Evolutionary conservation across 2,329 filamentous ascomycete species (phyloP).

Genomic region (Dothideomycetes sp.): DNA sequence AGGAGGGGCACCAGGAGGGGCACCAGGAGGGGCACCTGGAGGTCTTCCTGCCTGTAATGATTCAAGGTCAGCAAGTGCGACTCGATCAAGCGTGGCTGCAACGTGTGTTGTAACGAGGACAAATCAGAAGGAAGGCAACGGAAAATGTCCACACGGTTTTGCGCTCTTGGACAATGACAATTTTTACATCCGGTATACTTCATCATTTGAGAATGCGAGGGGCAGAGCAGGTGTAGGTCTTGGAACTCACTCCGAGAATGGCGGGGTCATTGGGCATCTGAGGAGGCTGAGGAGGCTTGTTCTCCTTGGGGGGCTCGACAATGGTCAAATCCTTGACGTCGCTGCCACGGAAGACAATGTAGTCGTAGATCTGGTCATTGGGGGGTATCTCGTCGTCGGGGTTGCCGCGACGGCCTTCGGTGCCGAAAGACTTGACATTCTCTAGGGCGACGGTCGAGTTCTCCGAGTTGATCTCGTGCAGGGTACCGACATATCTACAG

Average conservation of each 20-base stretch:
- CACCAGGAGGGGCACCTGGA: slow-evolving; percentile 18
- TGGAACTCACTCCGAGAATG: slow-evolving; percentile 82
- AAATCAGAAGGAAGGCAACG: slow-evolving; percentile 99
- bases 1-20: slow-evolving; percentile 14
- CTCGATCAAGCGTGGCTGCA: neutral
- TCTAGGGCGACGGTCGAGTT: slow-evolving; percentile 94
- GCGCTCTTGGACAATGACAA: slow-evolving; percentile 80
- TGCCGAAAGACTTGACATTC: slow-evolving; percentile 89
- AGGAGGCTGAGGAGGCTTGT: slow-evolving; percentile 65
- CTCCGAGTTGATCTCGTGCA: slow-evolving; percentile 97
- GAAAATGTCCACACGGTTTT: slow-evolving; percentile 94
- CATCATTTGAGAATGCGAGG: slow-evolving; percentile 57
- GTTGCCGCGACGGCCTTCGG: slow-evolving; percentile 75
- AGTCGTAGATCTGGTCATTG: slow-evolving; percentile 87
- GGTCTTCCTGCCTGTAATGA: slow-evolving; percentile 22
- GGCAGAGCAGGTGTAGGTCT: slow-evolving; percentile 16
- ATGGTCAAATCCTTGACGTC: slow-evolving; percentile 98
- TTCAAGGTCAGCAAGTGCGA: slow-evolving; percentile 10
- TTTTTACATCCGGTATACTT: slow-evolving; percentile 97
- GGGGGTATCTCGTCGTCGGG: slow-evolving; percentile 74
- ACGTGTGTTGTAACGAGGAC: slow-evolving; percentile 12
- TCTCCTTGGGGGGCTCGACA: slow-evolving; percentile 65
- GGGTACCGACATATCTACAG: slow-evolving; percentile 79
- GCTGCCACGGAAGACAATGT: slow-evolving; percentile 95
- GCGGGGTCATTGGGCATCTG: slow-evolving; percentile 88